These are phyloP conservation scores for Colletotrichum lupini DNA, from an alignment of 2,329 filamentous ascomycete genomes.

Conservation along the genomic window DNA sequence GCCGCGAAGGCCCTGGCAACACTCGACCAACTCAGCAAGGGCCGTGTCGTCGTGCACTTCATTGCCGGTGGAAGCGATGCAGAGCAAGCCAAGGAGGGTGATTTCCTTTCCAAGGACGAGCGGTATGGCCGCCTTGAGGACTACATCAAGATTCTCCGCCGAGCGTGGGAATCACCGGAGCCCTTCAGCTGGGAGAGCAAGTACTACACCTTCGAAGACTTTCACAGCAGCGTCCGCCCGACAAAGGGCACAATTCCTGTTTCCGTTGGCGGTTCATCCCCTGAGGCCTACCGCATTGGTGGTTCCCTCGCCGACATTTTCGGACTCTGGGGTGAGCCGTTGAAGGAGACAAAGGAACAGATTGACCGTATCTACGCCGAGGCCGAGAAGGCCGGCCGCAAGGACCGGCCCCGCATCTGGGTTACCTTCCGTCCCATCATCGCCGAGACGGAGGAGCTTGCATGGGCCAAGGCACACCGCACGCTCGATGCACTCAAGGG, in stretches of 20 bases:
- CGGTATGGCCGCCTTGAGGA: slow-evolving; percentile 69
- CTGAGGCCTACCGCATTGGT: slow-evolving; percentile 69
- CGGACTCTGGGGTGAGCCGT: slow-evolving; percentile 71
- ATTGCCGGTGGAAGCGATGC: slow-evolving; percentile 71
- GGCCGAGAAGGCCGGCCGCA: slow-evolving; percentile 66
- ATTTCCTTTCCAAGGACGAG: slow-evolving; percentile 67
- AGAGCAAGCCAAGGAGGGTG: slow-evolving; percentile 70
- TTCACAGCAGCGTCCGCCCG: slow-evolving; percentile 64
- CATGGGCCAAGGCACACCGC: slow-evolving; percentile 69
- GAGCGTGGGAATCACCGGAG: slow-evolving; percentile 66
- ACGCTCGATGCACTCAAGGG: slow-evolving; percentile 63
- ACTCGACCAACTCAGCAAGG: slow-evolving; percentile 67
- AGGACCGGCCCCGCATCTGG: slow-evolving; percentile 69
- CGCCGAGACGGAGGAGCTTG: slow-evolving; percentile 71
- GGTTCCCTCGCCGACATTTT: slow-evolving; percentile 71
- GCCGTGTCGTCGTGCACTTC: slow-evolving; percentile 70
- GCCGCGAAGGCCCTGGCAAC: slow-evolving; percentile 71
- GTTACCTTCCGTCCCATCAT: slow-evolving; percentile 72
- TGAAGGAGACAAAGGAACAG: slow-evolving; percentile 72
- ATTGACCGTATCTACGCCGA: slow-evolving; percentile 70
- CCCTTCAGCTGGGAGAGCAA: slow-evolving; percentile 71
- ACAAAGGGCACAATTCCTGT: slow-evolving; percentile 65
- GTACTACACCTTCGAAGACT: slow-evolving; percentile 70
- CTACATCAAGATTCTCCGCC: slow-evolving; percentile 69
- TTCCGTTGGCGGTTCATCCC: slow-evolving; percentile 69